Percentiles rank a stretch among this genome's conserved stretches.
Evolutionary conservation across 1,139 yeast species (phyloP).

Genomic region (Sugiyamaella neomexicana): DNA sequence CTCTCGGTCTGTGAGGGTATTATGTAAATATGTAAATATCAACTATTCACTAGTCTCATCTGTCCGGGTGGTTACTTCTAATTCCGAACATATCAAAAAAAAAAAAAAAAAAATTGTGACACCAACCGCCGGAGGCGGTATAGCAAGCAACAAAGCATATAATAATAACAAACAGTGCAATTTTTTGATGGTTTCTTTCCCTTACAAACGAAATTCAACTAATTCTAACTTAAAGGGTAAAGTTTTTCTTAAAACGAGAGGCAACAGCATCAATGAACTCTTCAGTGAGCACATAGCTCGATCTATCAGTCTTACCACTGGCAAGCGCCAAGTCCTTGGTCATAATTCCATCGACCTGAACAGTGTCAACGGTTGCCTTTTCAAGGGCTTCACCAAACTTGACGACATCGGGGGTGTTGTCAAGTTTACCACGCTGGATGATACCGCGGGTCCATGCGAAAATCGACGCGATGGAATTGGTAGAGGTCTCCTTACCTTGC

Average conservation of each 20-base stretch:
- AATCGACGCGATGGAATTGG: constrained; percentile 96
- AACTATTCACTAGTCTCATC: too few species aligned
- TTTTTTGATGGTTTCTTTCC: not conserved
- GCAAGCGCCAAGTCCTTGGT: constrained; percentile 93
- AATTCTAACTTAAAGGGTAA: constrained; percentile 14
- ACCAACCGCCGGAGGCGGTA: too few species aligned
- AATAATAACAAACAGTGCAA: not conserved
- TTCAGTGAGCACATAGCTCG: constrained; percentile 75
- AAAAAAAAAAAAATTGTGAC: too few species aligned
- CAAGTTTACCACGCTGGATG: constrained; percentile 86
- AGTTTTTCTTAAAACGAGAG: constrained; percentile 44
- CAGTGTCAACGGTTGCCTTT: constrained; percentile 82
- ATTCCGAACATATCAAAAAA: too few species aligned
- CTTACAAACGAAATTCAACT: not conserved
- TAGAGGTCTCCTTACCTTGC: constrained; percentile 95
- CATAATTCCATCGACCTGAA: constrained; percentile 81
- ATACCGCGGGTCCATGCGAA: constrained; percentile 96
- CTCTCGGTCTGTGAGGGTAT: not conserved
- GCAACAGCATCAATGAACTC: constrained; percentile 87
- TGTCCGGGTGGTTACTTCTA: too few species aligned
- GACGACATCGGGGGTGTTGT: constrained; percentile 78
- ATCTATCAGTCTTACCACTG: constrained; percentile 77
- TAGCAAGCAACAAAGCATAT: too few species aligned
- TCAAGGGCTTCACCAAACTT: constrained; percentile 77
- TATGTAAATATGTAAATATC: constrained; percentile 12